Evolutionary conservation across 2,329 filamentous ascomycete genomes (phyloP).

Genomic region (Aspergillus ibericus): DNA sequence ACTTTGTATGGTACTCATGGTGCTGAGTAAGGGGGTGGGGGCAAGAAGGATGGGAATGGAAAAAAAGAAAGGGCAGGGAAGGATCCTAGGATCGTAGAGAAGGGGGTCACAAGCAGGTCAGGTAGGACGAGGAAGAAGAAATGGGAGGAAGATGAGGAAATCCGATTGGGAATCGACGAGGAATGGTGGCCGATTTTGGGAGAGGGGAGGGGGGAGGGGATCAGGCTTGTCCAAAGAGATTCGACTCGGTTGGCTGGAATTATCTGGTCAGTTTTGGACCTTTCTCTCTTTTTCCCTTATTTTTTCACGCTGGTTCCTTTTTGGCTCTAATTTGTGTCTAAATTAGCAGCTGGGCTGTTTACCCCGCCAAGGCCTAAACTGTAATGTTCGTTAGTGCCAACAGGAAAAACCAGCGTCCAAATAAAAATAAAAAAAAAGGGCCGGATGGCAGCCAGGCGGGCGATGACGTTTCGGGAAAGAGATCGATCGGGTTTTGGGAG

Average conservation of each 20-base stretch:
- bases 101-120: neutral
- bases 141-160: neutral
- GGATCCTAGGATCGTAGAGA: neutral
- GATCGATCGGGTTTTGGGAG: neutral
- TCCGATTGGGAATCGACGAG: conserved; percentile 2
- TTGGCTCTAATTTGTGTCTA: neutral
- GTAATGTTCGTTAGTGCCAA: neutral
- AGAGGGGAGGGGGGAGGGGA: conserved; percentile 1
- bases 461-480: neutral
- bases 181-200: neutral
- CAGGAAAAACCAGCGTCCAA: neutral
- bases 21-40: conserved; percentile 17
- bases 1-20: conserved; percentile 80
- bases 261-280: neutral
- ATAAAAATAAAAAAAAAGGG: too few relatives aligned
- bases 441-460: neutral
- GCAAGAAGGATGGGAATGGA: neutral
- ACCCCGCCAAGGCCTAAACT: conserved; percentile 7
- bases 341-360: neutral
- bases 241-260: conserved; percentile 1
- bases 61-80: conserved; percentile 4
- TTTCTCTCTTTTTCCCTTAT: neutral
- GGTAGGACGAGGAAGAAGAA: conserved; percentile 7
- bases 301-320: neutral
- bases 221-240: conserved; percentile 1